Base-by-base conservation (phyloP, 768 basidiomycete genomes). In the Suillus tomentosus region DNA sequence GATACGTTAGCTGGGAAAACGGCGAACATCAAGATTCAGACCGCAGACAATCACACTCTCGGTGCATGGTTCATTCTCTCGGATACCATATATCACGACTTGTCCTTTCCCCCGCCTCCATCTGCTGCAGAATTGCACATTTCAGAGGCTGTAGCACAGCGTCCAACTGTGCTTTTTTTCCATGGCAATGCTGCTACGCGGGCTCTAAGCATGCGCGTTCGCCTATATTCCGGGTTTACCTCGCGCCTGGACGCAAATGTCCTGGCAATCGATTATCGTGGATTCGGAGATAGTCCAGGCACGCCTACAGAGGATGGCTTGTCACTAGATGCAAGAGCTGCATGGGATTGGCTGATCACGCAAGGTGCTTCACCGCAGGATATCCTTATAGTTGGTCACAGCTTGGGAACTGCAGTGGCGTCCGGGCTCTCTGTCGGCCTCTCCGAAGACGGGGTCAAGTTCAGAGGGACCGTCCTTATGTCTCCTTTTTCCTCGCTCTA, bases 101-200 rank as follows among this genome's bases (percentile, higher is more conserved):
- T 84, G 56, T 77, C 82, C 3, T 73, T 73, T 24, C 74, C 74
- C 0, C 77, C 83, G 27, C 77, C 81, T 3, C 66, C 70, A 19
- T 69, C 77, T 39, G 76, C 74, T 0, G 72, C 78, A 19, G 74
- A 80, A 17, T 70, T 77, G 3, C 80, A 82, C 50, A 78, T 94
- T 42, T 72, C 80, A 17, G 67, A 78, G 22, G 89, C 92, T 1
- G 75, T 95, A 19, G 75, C 77, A 14, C 67, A 77, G 1, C 76
- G 82, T 34, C 94, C 94, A 0, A 95, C 91, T 0, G 79, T 96
- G n/a, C 80, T 98, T n/a, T 96, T 92, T 77, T 81, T 96, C 50
- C 96, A 98, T 67, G 96, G 96, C 11, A 96, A 96, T 66, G 90
- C 88, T 0, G 95, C 82, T 0, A 94, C 91, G 0, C 86, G 96